Conservation (phyloP, 257 asterid genomes). For the Nicotiana undulata region DNA sequence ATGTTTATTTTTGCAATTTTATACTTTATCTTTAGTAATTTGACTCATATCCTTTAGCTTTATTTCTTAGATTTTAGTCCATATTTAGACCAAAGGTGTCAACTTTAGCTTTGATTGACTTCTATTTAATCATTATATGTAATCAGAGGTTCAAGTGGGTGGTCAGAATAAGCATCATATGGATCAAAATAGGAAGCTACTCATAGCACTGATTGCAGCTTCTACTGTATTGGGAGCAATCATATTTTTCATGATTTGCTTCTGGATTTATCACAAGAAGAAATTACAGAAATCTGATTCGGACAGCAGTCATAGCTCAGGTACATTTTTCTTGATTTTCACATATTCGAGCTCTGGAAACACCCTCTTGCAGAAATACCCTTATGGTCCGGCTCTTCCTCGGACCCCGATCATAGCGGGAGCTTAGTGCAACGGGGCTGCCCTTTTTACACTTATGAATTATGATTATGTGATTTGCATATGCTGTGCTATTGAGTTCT, state of each 20-base stretch:
- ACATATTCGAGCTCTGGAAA: neutral
- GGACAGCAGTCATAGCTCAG: slow-evolving; percentile 18
- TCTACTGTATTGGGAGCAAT: slow-evolving; percentile 29
- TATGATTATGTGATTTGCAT: neutral
- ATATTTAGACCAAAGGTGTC: neutral
- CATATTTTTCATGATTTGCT: slow-evolving; percentile 21
- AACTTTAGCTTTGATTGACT: neutral
- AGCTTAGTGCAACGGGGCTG: too few species aligned
- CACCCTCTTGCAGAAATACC: too few species aligned
- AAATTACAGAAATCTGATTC: slow-evolving; percentile 16
- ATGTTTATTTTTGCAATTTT: neutral
- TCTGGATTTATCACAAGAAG: slow-evolving; percentile 36
- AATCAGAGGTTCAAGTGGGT: slow-evolving; percentile 26
- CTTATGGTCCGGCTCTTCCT: too few species aligned
- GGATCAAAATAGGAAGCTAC: slow-evolving; percentile 30
- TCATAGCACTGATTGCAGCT: slow-evolving; percentile 32
- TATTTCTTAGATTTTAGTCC: neutral
- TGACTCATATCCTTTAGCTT: neutral
- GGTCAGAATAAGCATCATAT: slow-evolving; percentile 11
- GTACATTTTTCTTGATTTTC: slow-evolving; percentile 9
- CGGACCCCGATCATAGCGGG: too few species aligned
- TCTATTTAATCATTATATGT: neutral
- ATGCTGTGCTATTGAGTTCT: neutral
- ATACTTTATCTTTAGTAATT: neutral
- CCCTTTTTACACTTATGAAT: neutral